Evolutionary conservation across 768 basidiomycete species (phyloP).

Genomic region (Russula foetens): DNA sequence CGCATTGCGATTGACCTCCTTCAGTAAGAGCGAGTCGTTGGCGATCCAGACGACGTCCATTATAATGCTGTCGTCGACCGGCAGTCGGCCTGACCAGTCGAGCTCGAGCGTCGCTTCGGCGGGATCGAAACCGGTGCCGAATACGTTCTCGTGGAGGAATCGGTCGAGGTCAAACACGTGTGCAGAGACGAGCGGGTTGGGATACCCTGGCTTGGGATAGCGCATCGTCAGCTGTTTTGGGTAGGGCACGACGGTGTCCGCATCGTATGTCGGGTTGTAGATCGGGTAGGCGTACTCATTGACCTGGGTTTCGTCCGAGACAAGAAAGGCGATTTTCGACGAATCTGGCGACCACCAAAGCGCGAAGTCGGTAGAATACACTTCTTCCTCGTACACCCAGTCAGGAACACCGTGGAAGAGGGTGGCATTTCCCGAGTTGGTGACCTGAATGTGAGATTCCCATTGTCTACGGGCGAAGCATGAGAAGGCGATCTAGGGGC

Average conservation of each 20-base stretch:
- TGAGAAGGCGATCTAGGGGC: slow-evolving; percentile 2
- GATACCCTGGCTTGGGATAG: slow-evolving; percentile 87
- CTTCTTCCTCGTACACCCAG: slow-evolving; percentile 97
- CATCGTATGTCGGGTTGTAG: slow-evolving; percentile 78
- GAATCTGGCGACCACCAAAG: slow-evolving; percentile 91
- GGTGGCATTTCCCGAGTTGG: slow-evolving; percentile 68
- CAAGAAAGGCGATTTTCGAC: slow-evolving; percentile 70
- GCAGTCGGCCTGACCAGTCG: slow-evolving; percentile 56
- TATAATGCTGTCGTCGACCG: slow-evolving; percentile 58
- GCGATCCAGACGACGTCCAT: slow-evolving; percentile 86
- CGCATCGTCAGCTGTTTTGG: slow-evolving; percentile 48
- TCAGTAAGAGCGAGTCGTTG: slow-evolving; percentile 62
- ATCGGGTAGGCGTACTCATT: slow-evolving; percentile 83
- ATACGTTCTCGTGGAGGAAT: slow-evolving; percentile 30
- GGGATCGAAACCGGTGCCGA: slow-evolving; percentile 23
- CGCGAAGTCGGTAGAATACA: slow-evolving; percentile 62
- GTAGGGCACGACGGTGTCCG: slow-evolving; percentile 70
- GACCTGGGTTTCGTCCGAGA: slow-evolving; percentile 83
- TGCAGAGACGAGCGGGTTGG: slow-evolving; percentile 78
- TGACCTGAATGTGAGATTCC: slow-evolving; percentile 60
- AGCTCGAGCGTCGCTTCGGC: slow-evolving; percentile 46
- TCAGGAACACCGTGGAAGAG: slow-evolving; percentile 94
- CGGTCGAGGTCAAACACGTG: slow-evolving; percentile 72
- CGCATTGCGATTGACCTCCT: slow-evolving; percentile 82
- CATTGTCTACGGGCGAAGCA: slow-evolving; percentile 27